Conservation (phyloP, 441 rosid genomes). For the Erodium trifolium region DNA sequence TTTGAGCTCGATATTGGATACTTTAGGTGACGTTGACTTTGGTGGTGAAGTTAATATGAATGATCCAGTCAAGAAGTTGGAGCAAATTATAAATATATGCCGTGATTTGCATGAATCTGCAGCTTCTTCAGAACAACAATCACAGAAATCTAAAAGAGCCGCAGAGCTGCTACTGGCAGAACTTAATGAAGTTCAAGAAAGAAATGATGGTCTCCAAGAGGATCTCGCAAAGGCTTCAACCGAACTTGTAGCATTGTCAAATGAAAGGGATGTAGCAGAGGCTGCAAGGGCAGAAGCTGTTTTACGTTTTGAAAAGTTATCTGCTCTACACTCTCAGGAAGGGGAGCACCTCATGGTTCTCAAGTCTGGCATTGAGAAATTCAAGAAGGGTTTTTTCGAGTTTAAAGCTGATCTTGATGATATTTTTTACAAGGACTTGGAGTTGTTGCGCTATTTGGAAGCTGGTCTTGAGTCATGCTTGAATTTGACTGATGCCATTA, state of each 20-base stretch:
- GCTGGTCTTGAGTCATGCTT: conserved; percentile 43
- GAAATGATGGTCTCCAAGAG: conserved; percentile 90
- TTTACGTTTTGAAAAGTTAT: conserved; percentile 47
- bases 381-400: conserved; percentile 44
- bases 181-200: conserved; percentile 95
- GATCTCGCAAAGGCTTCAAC: conserved; percentile 46
- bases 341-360: conserved; percentile 39
- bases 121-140: conserved; percentile 64
- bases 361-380: conserved; percentile 42
- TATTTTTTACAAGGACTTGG: conserved; percentile 53
- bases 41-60: conserved; percentile 43
- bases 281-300: conserved; percentile 63
- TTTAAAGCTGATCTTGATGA: conserved; percentile 35
- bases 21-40: conserved; percentile 49
- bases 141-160: conserved; percentile 76
- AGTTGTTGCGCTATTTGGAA: conserved; percentile 61
- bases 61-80: conserved; percentile 67
- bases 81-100: conserved; percentile 42
- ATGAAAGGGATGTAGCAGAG: conserved; percentile 52
- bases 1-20: conserved; percentile 39
- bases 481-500: conserved; percentile 33
- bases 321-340: conserved; percentile 41
- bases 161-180: conserved; percentile 93
- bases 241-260: conserved; percentile 50
- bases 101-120: conserved; percentile 50